Base-by-base conservation (phyloP, 2,329 filamentous ascomycete species). In the Hymenotorrendiella dingleyae region DNA sequence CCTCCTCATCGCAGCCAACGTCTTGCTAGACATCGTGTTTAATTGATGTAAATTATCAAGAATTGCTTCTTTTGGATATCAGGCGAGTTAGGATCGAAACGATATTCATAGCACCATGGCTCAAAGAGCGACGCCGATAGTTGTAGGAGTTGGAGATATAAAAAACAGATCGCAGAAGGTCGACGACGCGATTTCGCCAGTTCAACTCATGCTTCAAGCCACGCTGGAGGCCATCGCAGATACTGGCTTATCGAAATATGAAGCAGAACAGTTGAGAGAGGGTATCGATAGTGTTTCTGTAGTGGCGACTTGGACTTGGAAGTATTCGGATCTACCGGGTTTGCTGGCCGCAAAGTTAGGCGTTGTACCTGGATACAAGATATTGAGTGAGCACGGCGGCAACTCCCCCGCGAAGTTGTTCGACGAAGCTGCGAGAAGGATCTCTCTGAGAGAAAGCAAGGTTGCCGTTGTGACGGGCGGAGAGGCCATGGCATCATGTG, bases 301-400 rank as follows among this genome's bases (percentile, higher is more conserved):
- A 4, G 78, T 83, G 8, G 69, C 67, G 29, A 76, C 76, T 0
- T 84, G 80, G 80, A 82, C 80, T 0, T 83, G 80, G 80, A 71
- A 74, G 1, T 84, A 84, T 54, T 61, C 67, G 1, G 72, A 84
- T 55, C 60, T 83, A 2, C 76, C 79, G 0, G 67, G 65, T 4
- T 61, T 77, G 1, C 56, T 85, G 5, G 66, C 72, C 0, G 51
- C 70, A 28, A 69, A 65, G 27, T 59, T 84, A 3, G 67, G 64
- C 0, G 63, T 76, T 3, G 57, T 67, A 2, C 64, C 73, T 0
- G 64, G 62, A 1, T 71, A 76, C 52, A 68, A 64, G 36, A 60
- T 65, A 20, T 71, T 75, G 45, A 76, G 70, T 19, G 70, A 73
- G 3, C 78, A 84, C 64, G 80, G 78, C 0, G 81, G 81, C 0